Evolutionary conservation across 257 asterid genomes (phyloP).

Genomic region (Solanum pimpinellifolium): DNA sequence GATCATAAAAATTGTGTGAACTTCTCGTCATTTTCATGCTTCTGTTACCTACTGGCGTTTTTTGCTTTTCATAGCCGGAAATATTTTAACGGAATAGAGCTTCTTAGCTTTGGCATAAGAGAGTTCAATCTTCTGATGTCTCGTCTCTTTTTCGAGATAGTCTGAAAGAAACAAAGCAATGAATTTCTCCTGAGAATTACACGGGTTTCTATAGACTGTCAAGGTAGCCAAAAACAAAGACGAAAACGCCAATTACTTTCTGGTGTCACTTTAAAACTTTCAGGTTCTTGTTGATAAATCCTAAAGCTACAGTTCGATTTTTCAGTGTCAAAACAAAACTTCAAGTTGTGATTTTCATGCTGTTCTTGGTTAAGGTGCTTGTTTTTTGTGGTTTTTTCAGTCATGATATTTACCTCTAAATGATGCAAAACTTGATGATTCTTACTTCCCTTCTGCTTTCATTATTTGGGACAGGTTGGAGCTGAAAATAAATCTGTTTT

Average conservation of each 20-base stretch:
- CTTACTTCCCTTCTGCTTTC: neutral
- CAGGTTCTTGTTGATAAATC: neutral
- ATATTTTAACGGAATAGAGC: neutral
- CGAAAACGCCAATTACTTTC: neutral
- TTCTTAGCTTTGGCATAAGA: neutral
- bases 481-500: conserved; percentile 66
- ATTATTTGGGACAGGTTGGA: conserved; percentile 50
- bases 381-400: neutral
- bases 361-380: neutral
- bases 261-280: neutral
- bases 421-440: neutral
- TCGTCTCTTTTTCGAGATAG: neutral
- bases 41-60: neutral
- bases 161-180: neutral
- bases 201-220: neutral
- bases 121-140: neutral
- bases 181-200: neutral
- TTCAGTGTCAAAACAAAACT: neutral
- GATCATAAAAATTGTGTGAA: neutral
- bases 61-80: neutral
- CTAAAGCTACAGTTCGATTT: neutral
- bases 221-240: neutral
- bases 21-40: neutral
- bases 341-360: neutral
- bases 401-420: neutral